A percentile compares a stretch with the other conserved stretches of the same genome.
phyloP scores from a whole-genome alignment of 1,139 yeast genomes.

The Saccharomyces pastorianus region DNA sequence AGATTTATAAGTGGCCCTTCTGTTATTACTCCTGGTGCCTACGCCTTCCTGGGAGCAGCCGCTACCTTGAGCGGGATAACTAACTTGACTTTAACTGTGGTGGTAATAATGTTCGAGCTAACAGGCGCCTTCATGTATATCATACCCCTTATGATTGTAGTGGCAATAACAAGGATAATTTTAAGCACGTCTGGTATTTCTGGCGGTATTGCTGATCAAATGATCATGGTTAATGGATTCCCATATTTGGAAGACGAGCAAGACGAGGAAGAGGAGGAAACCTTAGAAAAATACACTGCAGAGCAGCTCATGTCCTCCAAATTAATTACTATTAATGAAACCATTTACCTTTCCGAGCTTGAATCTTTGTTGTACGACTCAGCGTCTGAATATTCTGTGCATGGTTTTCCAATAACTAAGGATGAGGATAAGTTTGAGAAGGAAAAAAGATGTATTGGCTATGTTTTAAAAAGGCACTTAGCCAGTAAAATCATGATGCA shows the following conservation, averaged over 20 bases:
- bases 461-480: slow-evolving; percentile 23
- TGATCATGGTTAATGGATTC: slow-evolving; percentile 80
- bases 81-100: slow-evolving; percentile 84
- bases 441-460: slow-evolving; percentile 25
- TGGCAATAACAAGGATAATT: slow-evolving; percentile 77
- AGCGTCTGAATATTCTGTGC: slow-evolving; percentile 33
- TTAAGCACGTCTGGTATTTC: slow-evolving; percentile 62
- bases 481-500: slow-evolving; percentile 11
- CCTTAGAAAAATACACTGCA: slow-evolving; percentile 44
- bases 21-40: slow-evolving; percentile 86
- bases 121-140: slow-evolving; percentile 90
- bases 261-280: slow-evolving; percentile 34
- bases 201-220: slow-evolving; percentile 91
- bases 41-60: slow-evolving; percentile 96
- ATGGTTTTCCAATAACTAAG: slow-evolving; percentile 51
- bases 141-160: slow-evolving; percentile 92
- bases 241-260: slow-evolving; percentile 78
- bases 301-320: slow-evolving; percentile 58
- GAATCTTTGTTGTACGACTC: slow-evolving; percentile 24
- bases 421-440: slow-evolving; percentile 19
- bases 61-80: slow-evolving; percentile 93
- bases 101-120: slow-evolving; percentile 88
- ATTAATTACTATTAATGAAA: slow-evolving; percentile 43
- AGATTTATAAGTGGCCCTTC: slow-evolving; percentile 39
- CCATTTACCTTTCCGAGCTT: slow-evolving; percentile 30